phyloP scores from a whole-genome alignment of 306 rosid species.

The Lathyrus sativus region DNA sequence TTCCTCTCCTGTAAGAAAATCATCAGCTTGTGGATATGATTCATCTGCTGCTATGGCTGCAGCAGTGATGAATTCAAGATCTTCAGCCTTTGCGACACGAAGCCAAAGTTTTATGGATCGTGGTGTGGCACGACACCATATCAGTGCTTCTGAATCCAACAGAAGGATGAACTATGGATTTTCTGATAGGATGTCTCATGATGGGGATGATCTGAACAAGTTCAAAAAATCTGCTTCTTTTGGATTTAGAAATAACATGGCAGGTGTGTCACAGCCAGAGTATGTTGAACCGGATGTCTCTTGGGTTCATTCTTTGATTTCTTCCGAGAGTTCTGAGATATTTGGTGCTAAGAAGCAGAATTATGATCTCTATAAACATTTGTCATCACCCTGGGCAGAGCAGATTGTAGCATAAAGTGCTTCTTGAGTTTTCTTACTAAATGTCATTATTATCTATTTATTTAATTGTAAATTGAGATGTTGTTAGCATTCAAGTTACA shows the following conservation, averaged over 20 bases:
- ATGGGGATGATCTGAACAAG: not conserved
- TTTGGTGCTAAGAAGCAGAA: not conserved
- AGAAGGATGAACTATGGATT: not conserved
- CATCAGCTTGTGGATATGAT: not conserved
- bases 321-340: not conserved
- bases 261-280: not conserved
- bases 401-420: not conserved
- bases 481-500: not conserved
- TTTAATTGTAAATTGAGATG: not conserved
- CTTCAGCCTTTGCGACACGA: not conserved
- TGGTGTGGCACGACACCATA: not conserved
- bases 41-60: slow-evolving; percentile 1
- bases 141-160: not conserved
- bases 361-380: not conserved
- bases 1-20: not conserved
- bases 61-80: slow-evolving; percentile 5
- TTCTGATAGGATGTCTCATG: not conserved
- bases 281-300: not conserved
- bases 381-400: not conserved
- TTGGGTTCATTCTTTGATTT: slow-evolving; percentile 3
- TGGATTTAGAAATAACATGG: not conserved
- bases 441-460: not conserved
- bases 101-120: slow-evolving; percentile 15
- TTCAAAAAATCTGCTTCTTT: slow-evolving; percentile 6
- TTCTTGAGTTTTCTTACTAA: not conserved